Conservation (phyloP, 345 rosid species). For the Eucalyptus caleyi region DNA sequence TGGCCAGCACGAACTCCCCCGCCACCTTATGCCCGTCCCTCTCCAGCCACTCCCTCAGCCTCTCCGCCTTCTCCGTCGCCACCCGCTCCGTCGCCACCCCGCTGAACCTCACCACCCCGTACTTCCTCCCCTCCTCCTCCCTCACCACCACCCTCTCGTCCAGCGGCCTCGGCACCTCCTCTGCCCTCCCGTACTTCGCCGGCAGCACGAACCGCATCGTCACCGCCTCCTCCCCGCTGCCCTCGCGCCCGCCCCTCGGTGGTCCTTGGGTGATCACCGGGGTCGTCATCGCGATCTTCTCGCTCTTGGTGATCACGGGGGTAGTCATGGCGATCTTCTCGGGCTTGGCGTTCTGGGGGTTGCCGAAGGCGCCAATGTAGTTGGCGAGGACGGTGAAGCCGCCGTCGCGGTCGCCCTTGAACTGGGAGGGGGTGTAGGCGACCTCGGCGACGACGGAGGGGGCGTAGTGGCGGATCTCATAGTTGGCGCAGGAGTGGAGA, state of each 20-base stretch:
- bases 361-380: conserved; percentile 79
- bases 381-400: conserved; percentile 64
- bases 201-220: conserved; percentile 91
- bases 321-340: conserved; percentile 85
- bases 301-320: conserved; percentile 58
- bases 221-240: conserved; percentile 23
- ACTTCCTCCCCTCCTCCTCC: conserved; percentile 62
- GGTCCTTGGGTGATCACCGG: conserved; percentile 56
- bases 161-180: conserved; percentile 81
- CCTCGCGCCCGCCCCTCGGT: neutral
- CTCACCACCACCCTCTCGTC: conserved; percentile 72
- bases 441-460: conserved; percentile 63
- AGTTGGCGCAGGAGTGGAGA: conserved; percentile 27
- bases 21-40: conserved; percentile 56
- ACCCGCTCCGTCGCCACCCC: conserved; percentile 52
- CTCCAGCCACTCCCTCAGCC: conserved; percentile 48
- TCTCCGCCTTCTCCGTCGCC: conserved; percentile 62
- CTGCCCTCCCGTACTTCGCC: conserved; percentile 46
- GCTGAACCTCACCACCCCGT: conserved; percentile 59
- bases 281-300: conserved; percentile 77
- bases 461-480: conserved; percentile 70
- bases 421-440: conserved; percentile 56
- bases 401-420: conserved; percentile 67
- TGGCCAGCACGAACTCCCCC: conserved; percentile 57
- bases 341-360: conserved; percentile 65